Evolutionary conservation across 2,329 filamentous ascomycete genomes (phyloP).

Genomic region (Pseudofabraea citricarpa): DNA sequence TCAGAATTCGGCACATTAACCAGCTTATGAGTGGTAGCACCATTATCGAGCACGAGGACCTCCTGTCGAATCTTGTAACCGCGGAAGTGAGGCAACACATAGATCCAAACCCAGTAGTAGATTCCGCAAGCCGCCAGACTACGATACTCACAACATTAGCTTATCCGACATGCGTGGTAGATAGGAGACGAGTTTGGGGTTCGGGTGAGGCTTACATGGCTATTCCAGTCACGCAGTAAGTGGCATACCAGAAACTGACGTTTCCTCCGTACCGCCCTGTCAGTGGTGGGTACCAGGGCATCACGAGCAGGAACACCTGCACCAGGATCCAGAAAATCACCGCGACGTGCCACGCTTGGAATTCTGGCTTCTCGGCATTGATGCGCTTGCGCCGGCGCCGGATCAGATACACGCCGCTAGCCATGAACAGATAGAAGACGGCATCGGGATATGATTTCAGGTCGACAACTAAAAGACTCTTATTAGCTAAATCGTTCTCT

Average conservation of each 20-base stretch:
- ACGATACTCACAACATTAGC: background rate
- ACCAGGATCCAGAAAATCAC: conserved; percentile 55
- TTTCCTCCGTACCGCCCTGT: conserved; percentile 55
- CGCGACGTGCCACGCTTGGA: conserved; percentile 53
- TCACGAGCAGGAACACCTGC: conserved; percentile 58
- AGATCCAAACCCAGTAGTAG: conserved; percentile 51
- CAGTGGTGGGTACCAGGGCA: conserved; percentile 67
- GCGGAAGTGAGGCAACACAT: conserved; percentile 46
- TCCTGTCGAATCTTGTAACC: conserved; percentile 52
- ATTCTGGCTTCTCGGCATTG: conserved; percentile 44
- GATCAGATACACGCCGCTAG: conserved; percentile 52
- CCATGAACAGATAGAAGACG: conserved; percentile 53
- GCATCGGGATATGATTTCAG: conserved; percentile 53
- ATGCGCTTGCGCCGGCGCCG: conserved; percentile 48
- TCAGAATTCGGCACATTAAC: conserved; percentile 48
- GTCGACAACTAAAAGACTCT: no score
- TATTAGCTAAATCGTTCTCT: no score
- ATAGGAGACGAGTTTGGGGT: background rate
- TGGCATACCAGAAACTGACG: conserved; percentile 71
- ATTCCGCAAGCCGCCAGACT: background rate
- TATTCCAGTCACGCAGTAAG: conserved; percentile 61
- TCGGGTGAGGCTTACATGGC: conserved; percentile 58
- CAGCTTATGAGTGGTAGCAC: conserved; percentile 40
- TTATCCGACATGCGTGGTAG: background rate
- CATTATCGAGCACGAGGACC: conserved; percentile 43